These are phyloP conservation scores for Xylaria sp. DNA, from an alignment of 2,329 filamentous ascomycete genomes.

Conservation along the genomic window DNA sequence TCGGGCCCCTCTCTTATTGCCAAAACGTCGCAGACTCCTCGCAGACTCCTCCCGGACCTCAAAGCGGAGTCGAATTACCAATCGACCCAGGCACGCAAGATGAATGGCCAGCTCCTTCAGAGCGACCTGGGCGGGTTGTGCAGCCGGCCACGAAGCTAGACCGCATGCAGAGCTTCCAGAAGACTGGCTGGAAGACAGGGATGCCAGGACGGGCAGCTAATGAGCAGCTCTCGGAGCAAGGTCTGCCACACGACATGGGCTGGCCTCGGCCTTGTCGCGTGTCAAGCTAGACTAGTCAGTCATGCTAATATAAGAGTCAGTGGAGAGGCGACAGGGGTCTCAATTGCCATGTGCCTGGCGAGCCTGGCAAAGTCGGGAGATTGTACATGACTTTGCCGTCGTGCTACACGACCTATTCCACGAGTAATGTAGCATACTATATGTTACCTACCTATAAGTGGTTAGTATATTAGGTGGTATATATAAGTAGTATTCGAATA, in stretches of 20 bases:
- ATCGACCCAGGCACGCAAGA: conserved; percentile 30
- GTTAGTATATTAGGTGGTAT: too few species aligned
- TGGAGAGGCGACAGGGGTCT: conserved; percentile 19
- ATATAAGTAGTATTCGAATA: background rate
- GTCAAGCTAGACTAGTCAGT: conserved; percentile 26
- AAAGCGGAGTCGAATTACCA: conserved; percentile 39
- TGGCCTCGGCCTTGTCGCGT: conserved; percentile 24
- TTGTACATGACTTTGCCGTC: conserved; percentile 20
- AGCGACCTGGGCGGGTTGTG: conserved; percentile 25
- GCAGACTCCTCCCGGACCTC: conserved; percentile 34
- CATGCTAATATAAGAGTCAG: conserved; percentile 18
- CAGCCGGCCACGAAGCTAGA: conserved; percentile 30
- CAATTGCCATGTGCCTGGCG: conserved; percentile 25
- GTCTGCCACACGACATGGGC: conserved; percentile 20
- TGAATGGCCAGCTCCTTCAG: conserved; percentile 32
- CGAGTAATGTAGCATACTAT: conserved; percentile 5
- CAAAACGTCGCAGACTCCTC: conserved; percentile 33
- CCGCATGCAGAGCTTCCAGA: conserved; percentile 35
- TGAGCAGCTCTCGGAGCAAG: conserved; percentile 14
- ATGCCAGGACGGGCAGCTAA: conserved; percentile 29
- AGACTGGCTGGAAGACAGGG: conserved; percentile 37
- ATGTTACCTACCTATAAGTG: background rate
- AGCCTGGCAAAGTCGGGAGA: conserved; percentile 24
- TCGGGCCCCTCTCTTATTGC: conserved; percentile 39
- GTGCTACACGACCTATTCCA: background rate